phyloP scores from a whole-genome alignment of 2,329 filamentous ascomycete species.

The Xylaria multiplex region DNA sequence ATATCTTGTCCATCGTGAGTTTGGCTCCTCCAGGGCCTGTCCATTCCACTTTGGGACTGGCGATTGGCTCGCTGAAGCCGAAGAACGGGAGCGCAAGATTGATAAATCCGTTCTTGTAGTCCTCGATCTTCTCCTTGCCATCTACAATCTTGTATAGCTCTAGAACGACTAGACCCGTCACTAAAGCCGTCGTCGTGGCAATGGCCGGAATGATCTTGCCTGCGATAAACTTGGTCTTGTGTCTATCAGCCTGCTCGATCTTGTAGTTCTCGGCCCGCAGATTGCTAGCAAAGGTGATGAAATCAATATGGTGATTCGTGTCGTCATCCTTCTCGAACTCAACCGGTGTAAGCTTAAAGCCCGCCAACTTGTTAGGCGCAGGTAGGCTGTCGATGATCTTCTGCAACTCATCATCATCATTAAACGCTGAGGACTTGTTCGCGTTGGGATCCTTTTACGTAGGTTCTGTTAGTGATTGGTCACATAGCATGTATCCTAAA shows the following conservation, averaged over 20 bases:
- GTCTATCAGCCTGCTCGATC: constrained; percentile 88
- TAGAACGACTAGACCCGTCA: constrained; percentile 90
- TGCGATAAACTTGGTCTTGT: constrained; percentile 99
- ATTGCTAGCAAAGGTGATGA: constrained; percentile 97
- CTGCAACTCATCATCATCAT: constrained; percentile 80
- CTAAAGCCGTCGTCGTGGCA: constrained; percentile 93
- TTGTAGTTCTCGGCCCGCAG: constrained; percentile 98
- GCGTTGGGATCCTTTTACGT: constrained; percentile 79
- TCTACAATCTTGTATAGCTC: constrained; percentile 98
- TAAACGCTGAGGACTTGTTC: constrained; percentile 73
- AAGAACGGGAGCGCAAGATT: constrained; percentile 98
- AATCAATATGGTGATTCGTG: constrained; percentile 97
- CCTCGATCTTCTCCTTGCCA: constrained; percentile 94
- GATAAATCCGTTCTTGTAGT: constrained; percentile 99
- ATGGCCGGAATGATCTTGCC: constrained; percentile 99
- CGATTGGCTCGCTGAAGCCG: constrained; percentile 96
- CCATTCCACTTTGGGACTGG: constrained; percentile 92
- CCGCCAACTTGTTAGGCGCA: constrained; percentile 79
- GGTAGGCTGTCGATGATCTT: constrained; percentile 79
- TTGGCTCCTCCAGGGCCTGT: constrained; percentile 75
- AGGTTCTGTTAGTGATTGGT: constrained; percentile 21
- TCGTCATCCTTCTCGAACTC: constrained; percentile 99
- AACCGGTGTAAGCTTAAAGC: constrained; percentile 89
- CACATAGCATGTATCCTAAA: background rate
- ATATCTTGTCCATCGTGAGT: constrained; percentile 92